Base-by-base conservation (phyloP, 2,329 filamentous ascomycete species). In the Aspergillus uvarum region DNA sequence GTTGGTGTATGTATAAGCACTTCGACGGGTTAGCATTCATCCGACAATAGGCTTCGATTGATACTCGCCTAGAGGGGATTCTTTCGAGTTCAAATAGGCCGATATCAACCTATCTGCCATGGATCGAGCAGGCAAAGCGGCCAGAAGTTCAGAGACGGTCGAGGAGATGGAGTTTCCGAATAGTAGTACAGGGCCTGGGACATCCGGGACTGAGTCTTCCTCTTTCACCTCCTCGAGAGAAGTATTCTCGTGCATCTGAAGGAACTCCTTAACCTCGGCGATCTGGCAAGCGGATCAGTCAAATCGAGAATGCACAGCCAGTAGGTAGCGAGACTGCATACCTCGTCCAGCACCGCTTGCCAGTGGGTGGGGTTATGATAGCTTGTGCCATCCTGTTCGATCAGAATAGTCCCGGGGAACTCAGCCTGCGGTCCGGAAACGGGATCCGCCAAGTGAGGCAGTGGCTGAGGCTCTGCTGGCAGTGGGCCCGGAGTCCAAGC, bases 11-110 rank as follows among this genome's bases (percentile, higher is more conserved):
- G 67, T 6, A 66, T 63, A 29, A 67, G 48, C 4, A 63, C 67
- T 68, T 8, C 0, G 19, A 54, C 29, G 14, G 19, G 12, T 21
- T 2, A 32, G 49, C 14, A 44, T 26, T 1, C 4, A 19, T 10
- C 12, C 4, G 16, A 4, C 21, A 6, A 31, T 26, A 44, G 2
- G 12, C 0, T n/a, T 31, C 12, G 7, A 19, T 24, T 1, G 14
- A n/a, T 29, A 79, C 55, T 42, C 61, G 70, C 69, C 55, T 7
- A 68, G 53, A 12, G 62, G 55, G 8, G 65, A 59, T 22, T 68
- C 70, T 26, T 59, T 59, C 4, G 67, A 71, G 47, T 71, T 69
- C 35, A 74, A 58, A 55, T 68, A 70, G 4, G 52, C 54, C 19
- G 67, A 67, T 7, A 74, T 58, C 2, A 72, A 54, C 10, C 62